phyloP scores from a whole-genome alignment of 306 rosid species.

The Betula pendula region DNA sequence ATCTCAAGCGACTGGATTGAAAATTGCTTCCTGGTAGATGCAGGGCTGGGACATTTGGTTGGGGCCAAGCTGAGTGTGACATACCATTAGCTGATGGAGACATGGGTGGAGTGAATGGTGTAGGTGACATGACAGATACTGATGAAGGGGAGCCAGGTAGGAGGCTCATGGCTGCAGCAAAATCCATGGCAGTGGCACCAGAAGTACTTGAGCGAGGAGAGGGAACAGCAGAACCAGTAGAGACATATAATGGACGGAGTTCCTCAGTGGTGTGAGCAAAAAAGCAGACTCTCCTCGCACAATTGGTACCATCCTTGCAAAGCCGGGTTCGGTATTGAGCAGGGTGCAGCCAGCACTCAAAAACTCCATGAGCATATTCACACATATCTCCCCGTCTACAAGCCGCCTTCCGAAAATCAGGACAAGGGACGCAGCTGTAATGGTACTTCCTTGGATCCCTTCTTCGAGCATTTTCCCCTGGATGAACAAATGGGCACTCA shows the following conservation, averaged over 20 bases:
- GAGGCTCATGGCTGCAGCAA: slow-evolving; percentile 85
- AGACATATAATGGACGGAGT: slow-evolving; percentile 82
- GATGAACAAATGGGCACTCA: slow-evolving; percentile 95
- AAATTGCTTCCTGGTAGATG: slow-evolving; percentile 88
- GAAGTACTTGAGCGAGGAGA: slow-evolving; percentile 84
- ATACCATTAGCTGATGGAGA: slow-evolving; percentile 87
- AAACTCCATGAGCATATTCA: slow-evolving; percentile 94
- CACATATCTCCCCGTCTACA: slow-evolving; percentile 97
- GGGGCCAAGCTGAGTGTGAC: slow-evolving; percentile 84
- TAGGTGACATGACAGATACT: slow-evolving; percentile 78
- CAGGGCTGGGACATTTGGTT: slow-evolving; percentile 86
- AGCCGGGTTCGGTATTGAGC: slow-evolving; percentile 92
- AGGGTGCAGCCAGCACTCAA: slow-evolving; percentile 97
- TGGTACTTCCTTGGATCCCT: slow-evolving; percentile 96
- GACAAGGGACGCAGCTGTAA: slow-evolving; percentile 95
- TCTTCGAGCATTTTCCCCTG: slow-evolving; percentile 95
- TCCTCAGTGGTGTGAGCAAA: slow-evolving; percentile 90
- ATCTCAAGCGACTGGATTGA: slow-evolving; percentile 88
- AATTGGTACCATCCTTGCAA: slow-evolving; percentile 82
- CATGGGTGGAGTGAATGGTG: slow-evolving; percentile 87
- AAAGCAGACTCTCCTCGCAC: slow-evolving; percentile 89
- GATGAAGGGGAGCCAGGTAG: slow-evolving; percentile 92
- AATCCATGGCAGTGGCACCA: slow-evolving; percentile 75
- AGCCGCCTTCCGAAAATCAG: slow-evolving; percentile 92
- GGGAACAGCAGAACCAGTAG: slow-evolving; percentile 93